Percentiles rank a stretch among this genome's conserved stretches.
These are phyloP conservation scores for Suillus plorans DNA, from an alignment of 768 basidiomycete genomes.

Conservation along the genomic window DNA sequence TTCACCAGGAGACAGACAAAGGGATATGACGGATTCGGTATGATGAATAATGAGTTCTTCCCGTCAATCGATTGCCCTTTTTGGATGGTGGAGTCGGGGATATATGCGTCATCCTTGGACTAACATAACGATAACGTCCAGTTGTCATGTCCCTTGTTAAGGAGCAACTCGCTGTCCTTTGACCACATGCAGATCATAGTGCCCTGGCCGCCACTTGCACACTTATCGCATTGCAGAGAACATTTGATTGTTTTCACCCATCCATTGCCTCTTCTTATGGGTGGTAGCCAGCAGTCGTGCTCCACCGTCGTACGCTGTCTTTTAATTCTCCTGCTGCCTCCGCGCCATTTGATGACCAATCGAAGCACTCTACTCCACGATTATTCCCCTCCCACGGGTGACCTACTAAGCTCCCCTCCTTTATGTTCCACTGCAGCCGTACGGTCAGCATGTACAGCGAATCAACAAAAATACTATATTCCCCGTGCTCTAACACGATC, in stretches of 20 bases:
- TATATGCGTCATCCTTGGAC: neutral
- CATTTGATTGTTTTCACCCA: neutral
- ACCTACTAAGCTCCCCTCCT: neutral
- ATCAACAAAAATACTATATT: no score
- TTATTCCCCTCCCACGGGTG: neutral
- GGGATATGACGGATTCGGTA: neutral
- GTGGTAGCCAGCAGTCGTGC: neutral
- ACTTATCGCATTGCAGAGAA: neutral
- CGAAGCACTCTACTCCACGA: neutral
- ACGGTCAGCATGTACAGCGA: no score
- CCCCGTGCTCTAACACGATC: no score
- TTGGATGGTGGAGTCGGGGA: neutral
- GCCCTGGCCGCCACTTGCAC: neutral
- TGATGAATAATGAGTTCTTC: neutral
- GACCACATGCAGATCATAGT: neutral
- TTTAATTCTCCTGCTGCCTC: conserved; percentile 9
- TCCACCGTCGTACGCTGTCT: conserved; percentile 16
- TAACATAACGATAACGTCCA: neutral
- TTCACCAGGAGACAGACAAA: neutral
- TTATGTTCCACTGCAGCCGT: neutral
- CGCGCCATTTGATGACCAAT: conserved; percentile 10
- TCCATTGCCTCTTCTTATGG: neutral
- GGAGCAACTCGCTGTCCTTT: neutral
- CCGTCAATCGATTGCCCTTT: neutral
- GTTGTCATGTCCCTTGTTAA: neutral